Evolutionary conservation across 225 moss, liverwort and hornwort genomes (phyloP).

Genomic region (Asterella californica): DNA sequence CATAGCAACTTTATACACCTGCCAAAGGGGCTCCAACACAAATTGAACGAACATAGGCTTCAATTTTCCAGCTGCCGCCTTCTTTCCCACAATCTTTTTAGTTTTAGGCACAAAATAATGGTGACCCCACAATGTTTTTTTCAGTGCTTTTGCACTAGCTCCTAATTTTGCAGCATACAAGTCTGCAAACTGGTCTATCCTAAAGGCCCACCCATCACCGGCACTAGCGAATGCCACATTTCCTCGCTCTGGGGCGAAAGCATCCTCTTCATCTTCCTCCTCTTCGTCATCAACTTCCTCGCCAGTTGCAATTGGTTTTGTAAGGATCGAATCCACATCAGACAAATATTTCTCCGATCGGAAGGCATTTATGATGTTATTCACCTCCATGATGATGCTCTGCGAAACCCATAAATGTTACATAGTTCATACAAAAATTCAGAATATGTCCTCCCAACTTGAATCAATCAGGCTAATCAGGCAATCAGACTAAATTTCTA

Average conservation of each 20-base stretch:
- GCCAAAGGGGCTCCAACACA: conserved; percentile 88
- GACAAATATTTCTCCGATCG: conserved; percentile 97
- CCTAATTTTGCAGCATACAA: conserved; percentile 87
- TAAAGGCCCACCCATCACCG: conserved; percentile 88
- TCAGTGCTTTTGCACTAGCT: conserved; percentile 62
- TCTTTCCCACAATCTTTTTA: conserved; percentile 79
- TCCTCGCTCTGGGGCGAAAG: conserved; percentile 88
- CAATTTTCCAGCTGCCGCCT: conserved; percentile 78
- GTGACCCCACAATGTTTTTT: conserved; percentile 84
- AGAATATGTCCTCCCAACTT: neutral
- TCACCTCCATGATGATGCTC: conserved; percentile 93
- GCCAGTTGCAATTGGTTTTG: conserved; percentile 48
- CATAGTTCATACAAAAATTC: neutral
- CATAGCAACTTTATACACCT: conserved; percentile 85
- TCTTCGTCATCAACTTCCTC: conserved; percentile 49
- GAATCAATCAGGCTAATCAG: too few species aligned
- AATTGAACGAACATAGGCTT: conserved; percentile 99
- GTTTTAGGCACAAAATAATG: conserved; percentile 80
- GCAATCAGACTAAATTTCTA: too few species aligned
- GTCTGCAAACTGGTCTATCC: conserved; percentile 78
- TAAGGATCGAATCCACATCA: conserved; percentile 93
- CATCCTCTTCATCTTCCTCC: conserved; percentile 87
- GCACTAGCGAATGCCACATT: conserved; percentile 97
- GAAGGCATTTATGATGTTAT: conserved; percentile 88
- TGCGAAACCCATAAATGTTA: conserved; percentile 30